Evolutionary conservation across 75 land plant species (phyloP), one percentile per base, ranked within the genome.

Genomic region (Cunninghamia lanceolata): DNA sequence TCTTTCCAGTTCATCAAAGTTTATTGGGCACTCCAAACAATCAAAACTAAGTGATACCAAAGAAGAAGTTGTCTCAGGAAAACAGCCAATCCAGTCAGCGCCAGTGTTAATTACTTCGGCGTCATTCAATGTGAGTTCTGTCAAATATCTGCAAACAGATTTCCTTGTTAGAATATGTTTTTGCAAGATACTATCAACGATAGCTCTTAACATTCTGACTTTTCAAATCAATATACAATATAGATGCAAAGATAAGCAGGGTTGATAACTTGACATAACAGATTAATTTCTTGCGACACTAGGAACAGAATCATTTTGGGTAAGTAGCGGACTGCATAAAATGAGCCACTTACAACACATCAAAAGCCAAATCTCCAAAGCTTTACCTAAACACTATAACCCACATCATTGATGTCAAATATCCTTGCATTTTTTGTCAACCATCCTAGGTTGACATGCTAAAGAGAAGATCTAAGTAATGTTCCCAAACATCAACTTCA

Each of bases 111-210:
- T 71, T 9, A 95, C 86, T 40, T 89, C 88, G 46, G 86, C 82
- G 10, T 95, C 96, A 15, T 91, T 90, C 87, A 95, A 88, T 84
- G 94, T 95, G 82, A 95, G 91, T 88, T 92, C 94, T 80, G 87
- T 73, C 15, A 95, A 77, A 35, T 90, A 52, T 82, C 94, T 93
- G 84, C 83, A 56, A 34, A 82, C 46, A 19, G 43, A 52, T 32
- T 32, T 11, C 75, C 36, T 73, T 32, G 75, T 73, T 73, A 73
- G 75, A 73, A 34, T 34, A 59, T 40, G 38, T 36, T 32, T 56
- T 56, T 81, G 74, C 17, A 40, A 70, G 77, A 56, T 70, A 25
- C 36, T 46, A 85, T 8, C 39, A 85, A 30, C 30, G 2, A 42
- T 71, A 71, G 32, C 32, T 43, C 46, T 16, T 19, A 3, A 39